Evolutionary conservation across 345 rosid species (phyloP), one percentile per base, ranked within the genome.

Genomic region (Abelmoschus esculentus): DNA sequence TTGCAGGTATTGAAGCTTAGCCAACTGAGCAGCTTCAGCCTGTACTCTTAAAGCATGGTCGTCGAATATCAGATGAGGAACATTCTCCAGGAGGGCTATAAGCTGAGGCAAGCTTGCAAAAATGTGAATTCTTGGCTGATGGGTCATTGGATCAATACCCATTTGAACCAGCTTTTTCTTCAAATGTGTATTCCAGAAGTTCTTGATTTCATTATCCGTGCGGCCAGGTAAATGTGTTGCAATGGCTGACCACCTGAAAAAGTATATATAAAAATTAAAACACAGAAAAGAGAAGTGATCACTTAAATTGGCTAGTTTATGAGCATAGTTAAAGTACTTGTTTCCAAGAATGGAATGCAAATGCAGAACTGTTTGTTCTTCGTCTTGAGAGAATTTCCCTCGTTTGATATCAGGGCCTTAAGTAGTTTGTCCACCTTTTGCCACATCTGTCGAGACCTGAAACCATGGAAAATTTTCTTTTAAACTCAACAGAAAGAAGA

Each of bases 341-440:
- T 87, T 87, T 72, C 89, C 92, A 3, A 84, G 85, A 34, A 84
- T 77, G 53, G 92, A 82, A 75, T 87, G 92, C 61, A 87, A 85
- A 80, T 87, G 82, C 3, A 87, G 78, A 71, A 87, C 85, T n/a
- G 86, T 82, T 52, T 82, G 83, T 78, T 87, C 92, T 70, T 87
- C 92, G 14, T 87, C 86, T 55, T 80, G 81, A 66, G 92, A 82
- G 73, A 87, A 83, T 67, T 83, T 84, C 0, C 92, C 92, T 69
- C 92, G 82, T 80, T 85, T 87, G 72, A 87, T 86, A 66, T 85
- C 92, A 47, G 92, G 92, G 92, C 76, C 86, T 82, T 58, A 87
- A 60, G 76, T 87, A 87, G 69, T 87, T 87, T 15, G 86, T 85
- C 92, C 92, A 87, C 73, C 92, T 82, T 74, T 87, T 87, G 64